phyloP scores from a whole-genome alignment of 169 alveolate genomes.

The Cryptosporidium tyzzeri region DNA sequence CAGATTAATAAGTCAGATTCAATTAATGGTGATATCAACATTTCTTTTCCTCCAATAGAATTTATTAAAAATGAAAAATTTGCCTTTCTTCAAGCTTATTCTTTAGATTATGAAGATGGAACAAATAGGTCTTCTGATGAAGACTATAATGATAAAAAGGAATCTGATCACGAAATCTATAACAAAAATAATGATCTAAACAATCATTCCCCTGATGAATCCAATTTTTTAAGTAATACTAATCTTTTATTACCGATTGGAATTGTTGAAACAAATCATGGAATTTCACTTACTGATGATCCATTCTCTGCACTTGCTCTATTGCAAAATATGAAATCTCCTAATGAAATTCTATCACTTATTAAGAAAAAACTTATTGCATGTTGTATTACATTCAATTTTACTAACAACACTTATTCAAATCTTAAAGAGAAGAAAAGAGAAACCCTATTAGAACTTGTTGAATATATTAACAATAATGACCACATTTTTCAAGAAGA shows the following conservation, averaged over 20 bases:
- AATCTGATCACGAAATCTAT: background rate
- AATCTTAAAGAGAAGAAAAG: constrained; percentile 87
- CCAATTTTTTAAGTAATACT: background rate
- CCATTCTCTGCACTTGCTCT: constrained; percentile 81
- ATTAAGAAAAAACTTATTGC: constrained; percentile 87
- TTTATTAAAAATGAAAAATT: constrained; percentile 45
- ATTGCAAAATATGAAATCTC: constrained; percentile 82
- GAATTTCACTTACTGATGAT: constrained; percentile 71
- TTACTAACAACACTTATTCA: constrained; percentile 77
- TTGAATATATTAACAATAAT: constrained; percentile 84
- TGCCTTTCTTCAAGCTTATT: constrained; percentile 37
- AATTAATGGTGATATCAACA: background rate
- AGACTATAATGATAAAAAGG: background rate
- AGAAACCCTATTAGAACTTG: constrained; percentile 88
- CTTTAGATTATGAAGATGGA: background rate
- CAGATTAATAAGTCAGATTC: constrained; percentile 14
- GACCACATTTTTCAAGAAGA: constrained; percentile 46
- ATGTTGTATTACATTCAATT: constrained; percentile 85
- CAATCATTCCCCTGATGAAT: background rate
- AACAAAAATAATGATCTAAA: background rate
- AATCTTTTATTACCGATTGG: constrained; percentile 32
- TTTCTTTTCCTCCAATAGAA: constrained; percentile 54
- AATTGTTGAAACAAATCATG: constrained; percentile 14
- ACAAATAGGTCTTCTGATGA: constrained; percentile 2
- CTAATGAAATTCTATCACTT: constrained; percentile 81